Evolutionary conservation across 108 stramenopile genomes (phyloP).

Genomic region (Discostella pseudostelligera): DNA sequence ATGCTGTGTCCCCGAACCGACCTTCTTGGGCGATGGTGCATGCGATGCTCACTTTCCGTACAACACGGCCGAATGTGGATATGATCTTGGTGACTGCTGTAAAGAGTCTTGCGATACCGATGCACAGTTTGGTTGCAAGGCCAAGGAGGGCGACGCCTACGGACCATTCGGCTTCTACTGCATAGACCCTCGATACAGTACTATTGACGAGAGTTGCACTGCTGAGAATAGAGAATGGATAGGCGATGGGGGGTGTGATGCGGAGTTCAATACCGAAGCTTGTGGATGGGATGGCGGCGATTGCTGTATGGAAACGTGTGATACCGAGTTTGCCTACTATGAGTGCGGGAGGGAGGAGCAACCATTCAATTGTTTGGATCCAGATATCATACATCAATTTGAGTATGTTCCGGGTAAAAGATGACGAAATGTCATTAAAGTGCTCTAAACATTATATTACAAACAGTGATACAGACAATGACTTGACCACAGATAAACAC

Average conservation of each 20-base stretch:
- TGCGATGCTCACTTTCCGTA: conserved; percentile 31
- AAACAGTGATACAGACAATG: no score
- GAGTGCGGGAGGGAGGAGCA: conserved; percentile 21
- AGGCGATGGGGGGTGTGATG: conserved; percentile 38
- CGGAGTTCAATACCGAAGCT: conserved; percentile 19
- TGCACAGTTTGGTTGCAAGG: conserved; percentile 15
- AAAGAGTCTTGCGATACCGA: conserved; percentile 28
- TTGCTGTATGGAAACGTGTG: conserved; percentile 33
- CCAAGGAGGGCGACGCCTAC: conserved; percentile 27
- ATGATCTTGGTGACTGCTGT: conserved; percentile 36
- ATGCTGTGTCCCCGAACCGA: conserved; percentile 27
- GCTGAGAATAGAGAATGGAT: conserved; percentile 33
- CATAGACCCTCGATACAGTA: conserved; percentile 17
- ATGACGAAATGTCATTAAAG: no score
- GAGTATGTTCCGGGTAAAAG: neutral
- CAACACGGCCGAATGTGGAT: conserved; percentile 34
- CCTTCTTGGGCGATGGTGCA: conserved; percentile 35
- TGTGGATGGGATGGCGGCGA: conserved; percentile 38
- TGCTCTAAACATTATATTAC: neutral
- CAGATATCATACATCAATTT: conserved; percentile 10
- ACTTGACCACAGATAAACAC: no score
- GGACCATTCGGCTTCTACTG: conserved; percentile 39
- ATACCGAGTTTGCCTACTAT: conserved; percentile 13
- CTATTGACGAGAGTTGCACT: conserved; percentile 21
- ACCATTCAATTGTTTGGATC: conserved; percentile 24